These are phyloP conservation scores for Paramyrothecium sp. DNA, from an alignment of 2,329 filamentous ascomycete genomes.

Conservation along the genomic window DNA sequence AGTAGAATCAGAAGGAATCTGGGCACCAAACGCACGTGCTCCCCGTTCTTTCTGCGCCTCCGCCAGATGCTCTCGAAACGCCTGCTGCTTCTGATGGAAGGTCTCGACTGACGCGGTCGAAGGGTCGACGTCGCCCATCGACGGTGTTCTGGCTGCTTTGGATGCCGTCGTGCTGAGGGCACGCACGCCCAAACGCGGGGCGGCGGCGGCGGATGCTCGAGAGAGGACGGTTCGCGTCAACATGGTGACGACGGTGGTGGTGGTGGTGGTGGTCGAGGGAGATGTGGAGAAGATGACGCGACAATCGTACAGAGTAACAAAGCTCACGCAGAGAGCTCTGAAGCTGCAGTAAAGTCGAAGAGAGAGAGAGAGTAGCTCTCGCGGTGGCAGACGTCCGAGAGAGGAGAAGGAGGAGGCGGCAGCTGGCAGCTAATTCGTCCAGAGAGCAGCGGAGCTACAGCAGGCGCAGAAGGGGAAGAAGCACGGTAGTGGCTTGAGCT, in stretches of 20 bases:
- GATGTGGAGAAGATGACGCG: constrained; percentile 2
- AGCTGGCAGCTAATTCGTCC: background rate
- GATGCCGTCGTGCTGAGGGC: constrained; percentile 56
- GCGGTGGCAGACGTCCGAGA: background rate
- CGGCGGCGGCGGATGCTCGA: constrained; percentile 36
- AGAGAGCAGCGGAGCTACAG: constrained; percentile 2
- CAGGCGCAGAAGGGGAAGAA: constrained; percentile 1
- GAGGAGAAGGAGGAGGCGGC: background rate
- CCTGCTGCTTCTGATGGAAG: constrained; percentile 82
- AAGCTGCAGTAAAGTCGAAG: background rate
- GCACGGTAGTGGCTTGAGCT: background rate
- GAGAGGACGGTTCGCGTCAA: constrained; percentile 48
- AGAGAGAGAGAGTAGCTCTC: background rate
- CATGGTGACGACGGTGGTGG: constrained; percentile 31
- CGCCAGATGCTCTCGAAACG: constrained; percentile 80
- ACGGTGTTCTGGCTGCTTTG: constrained; percentile 56
- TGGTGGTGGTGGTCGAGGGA: constrained; percentile 4
- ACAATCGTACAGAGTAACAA: constrained; percentile 1
- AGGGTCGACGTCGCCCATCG: constrained; percentile 77
- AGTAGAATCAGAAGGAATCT: constrained; percentile 41
- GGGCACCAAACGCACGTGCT: constrained; percentile 68
- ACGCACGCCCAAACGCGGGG: constrained; percentile 48
- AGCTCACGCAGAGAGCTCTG: background rate
- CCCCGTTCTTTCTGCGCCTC: constrained; percentile 77
- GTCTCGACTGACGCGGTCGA: constrained; percentile 63